A percentile compares a stretch with the other conserved stretches of the same genome.
These are phyloP conservation scores for Pseudonectria buxi DNA, from an alignment of 2,329 filamentous ascomycete species.

Conservation along the genomic window DNA sequence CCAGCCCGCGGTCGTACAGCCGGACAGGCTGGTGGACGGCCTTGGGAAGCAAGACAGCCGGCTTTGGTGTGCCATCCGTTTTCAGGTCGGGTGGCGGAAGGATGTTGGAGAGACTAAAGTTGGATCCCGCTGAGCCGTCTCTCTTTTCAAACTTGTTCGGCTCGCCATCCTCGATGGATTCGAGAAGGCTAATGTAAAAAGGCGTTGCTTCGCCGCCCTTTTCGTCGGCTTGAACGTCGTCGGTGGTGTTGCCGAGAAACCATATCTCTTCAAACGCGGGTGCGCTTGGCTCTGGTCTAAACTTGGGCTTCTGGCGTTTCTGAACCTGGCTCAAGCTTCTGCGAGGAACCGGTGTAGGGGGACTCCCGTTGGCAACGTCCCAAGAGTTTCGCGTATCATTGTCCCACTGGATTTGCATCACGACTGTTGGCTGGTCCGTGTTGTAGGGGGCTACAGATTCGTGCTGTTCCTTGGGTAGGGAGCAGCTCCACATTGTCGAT, in stretches of 20 bases:
- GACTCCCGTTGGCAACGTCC: slow-evolving; percentile 38
- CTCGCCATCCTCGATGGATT: slow-evolving; percentile 33
- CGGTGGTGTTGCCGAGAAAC: slow-evolving; percentile 82
- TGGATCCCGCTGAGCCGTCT: slow-evolving; percentile 12
- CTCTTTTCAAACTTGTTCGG: slow-evolving; percentile 20
- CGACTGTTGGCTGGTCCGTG: slow-evolving; percentile 67
- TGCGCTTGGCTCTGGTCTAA: slow-evolving; percentile 48
- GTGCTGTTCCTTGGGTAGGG: slow-evolving; percentile 72
- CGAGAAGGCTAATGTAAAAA: slow-evolving; percentile 74
- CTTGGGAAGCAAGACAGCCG: slow-evolving; percentile 65
- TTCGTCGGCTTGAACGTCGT: slow-evolving; percentile 55
- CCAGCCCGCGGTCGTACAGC: slow-evolving; percentile 74
- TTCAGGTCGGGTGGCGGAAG: slow-evolving; percentile 60
- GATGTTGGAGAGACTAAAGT: slow-evolving; percentile 27
- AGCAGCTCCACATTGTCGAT: slow-evolving; percentile 77
- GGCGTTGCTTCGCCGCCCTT: slow-evolving; percentile 84
- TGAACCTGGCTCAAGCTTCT: slow-evolving; percentile 18
- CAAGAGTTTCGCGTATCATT: slow-evolving; percentile 46
- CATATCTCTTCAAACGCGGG: slow-evolving; percentile 63
- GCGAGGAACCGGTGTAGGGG: slow-evolving; percentile 21
- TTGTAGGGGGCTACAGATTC: slow-evolving; percentile 54
- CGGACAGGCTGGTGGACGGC: slow-evolving; percentile 71
- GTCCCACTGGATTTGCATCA: slow-evolving; percentile 71
- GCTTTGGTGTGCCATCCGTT: slow-evolving; percentile 63
- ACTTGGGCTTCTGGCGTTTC: slow-evolving; percentile 19